Evolutionary conservation across 2,329 filamentous ascomycete genomes (phyloP).

Genomic region (Xylariales sp.): DNA sequence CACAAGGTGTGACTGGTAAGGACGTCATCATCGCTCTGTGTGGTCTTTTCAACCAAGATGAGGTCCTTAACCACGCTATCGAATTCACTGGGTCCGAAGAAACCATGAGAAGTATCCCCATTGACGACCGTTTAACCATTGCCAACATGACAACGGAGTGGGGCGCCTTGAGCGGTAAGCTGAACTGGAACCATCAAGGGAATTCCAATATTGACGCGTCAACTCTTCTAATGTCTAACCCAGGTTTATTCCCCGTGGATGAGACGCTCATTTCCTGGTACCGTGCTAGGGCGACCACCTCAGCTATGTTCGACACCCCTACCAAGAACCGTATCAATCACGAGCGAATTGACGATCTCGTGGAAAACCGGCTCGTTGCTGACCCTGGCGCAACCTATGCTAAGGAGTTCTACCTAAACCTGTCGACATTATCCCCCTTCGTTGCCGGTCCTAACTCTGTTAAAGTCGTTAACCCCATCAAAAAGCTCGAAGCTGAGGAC

Average conservation of each 20-base stretch:
- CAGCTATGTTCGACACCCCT: constrained; percentile 49
- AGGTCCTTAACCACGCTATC: constrained; percentile 86
- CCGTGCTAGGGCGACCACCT: constrained; percentile 67
- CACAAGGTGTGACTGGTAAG: constrained; percentile 81
- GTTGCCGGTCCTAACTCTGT: constrained; percentile 88
- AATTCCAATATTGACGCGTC: no score
- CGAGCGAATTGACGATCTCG: constrained; percentile 65
- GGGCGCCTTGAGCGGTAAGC: constrained; percentile 70
- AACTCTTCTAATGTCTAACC: no score
- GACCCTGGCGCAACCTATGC: constrained; percentile 78
- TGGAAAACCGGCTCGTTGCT: constrained; percentile 61
- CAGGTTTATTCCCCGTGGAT: constrained; percentile 80
- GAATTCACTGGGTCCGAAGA: constrained; percentile 81
- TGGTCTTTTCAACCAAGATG: constrained; percentile 78
- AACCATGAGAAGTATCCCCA: constrained; percentile 66
- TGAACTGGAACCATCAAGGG: no score
- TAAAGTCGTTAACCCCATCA: constrained; percentile 76
- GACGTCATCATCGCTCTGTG: constrained; percentile 91
- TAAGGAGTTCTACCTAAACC: constrained; percentile 76
- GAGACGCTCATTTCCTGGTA: constrained; percentile 67
- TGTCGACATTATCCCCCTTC: constrained; percentile 79
- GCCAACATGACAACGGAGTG: constrained; percentile 81
- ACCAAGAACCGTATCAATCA: constrained; percentile 65
- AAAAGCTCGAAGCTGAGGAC: constrained; percentile 65
- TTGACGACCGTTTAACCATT: constrained; percentile 72